A percentile compares a stretch with the other conserved stretches of the same genome.
Conservation (phyloP, 1,139 yeast species). For the Taphrina confusa region DNA sequence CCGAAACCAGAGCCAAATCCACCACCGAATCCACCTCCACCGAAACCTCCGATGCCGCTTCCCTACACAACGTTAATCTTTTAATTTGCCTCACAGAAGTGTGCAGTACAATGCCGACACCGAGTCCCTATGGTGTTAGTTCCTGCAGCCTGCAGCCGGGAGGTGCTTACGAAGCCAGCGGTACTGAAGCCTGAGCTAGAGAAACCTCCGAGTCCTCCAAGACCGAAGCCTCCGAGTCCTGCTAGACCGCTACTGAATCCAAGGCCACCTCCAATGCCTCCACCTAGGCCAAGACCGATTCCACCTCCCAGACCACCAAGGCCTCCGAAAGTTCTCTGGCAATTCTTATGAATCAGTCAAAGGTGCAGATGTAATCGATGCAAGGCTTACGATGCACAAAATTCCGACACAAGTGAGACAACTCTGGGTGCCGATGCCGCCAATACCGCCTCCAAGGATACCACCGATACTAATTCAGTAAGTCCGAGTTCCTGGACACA, state of each 20-base stretch:
- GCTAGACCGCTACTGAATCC: conserved; percentile 18
- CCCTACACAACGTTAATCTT: too few species aligned
- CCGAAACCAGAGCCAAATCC: conserved; percentile 19
- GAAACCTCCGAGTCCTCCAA: conserved; percentile 22
- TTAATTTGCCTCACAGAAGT: too few species aligned
- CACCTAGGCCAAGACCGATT: neutral
- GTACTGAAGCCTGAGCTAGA: conserved; percentile 13
- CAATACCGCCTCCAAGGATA: conserved; percentile 23
- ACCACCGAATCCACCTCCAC: conserved; percentile 12
- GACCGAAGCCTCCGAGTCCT: conserved; percentile 22
- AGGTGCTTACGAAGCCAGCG: conserved; percentile 4
- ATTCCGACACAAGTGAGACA: conserved; percentile 26
- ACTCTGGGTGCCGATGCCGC: conserved; percentile 25
- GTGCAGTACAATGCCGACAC: neutral
- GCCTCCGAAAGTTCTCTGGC: conserved; percentile 7
- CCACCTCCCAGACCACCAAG: conserved; percentile 6
- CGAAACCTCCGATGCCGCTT: too few species aligned
- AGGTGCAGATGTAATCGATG: neutral
- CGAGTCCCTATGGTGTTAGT: neutral
- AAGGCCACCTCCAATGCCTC: conserved; percentile 6
- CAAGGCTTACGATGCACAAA: conserved; percentile 8
- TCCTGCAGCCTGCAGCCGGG: neutral
- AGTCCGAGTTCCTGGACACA: neutral
- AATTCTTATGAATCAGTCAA: neutral
- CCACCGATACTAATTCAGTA: conserved; percentile 6